These are phyloP conservation scores for Diversispora eburnea DNA, from an alignment of 192 early-diverging fungal genomes.

Conservation along the genomic window DNA sequence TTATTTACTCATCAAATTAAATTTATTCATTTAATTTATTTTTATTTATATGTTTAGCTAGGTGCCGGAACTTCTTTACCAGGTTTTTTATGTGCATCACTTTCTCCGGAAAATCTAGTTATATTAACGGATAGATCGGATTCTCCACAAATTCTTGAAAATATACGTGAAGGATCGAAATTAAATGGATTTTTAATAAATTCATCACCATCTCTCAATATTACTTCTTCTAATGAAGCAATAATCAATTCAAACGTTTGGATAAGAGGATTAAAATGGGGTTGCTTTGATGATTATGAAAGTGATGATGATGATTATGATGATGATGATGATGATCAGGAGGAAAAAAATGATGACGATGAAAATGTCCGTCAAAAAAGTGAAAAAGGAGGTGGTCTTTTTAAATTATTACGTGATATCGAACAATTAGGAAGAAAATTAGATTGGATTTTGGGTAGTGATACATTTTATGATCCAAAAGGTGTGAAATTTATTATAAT, in stretches of 20 bases:
- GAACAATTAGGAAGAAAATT: conserved; percentile 24
- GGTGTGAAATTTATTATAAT: conserved; percentile 31
- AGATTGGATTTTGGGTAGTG: conserved; percentile 53
- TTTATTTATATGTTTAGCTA: conserved; percentile 38
- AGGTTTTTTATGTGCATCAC: conserved; percentile 47
- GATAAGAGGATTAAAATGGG: conserved; percentile 48
- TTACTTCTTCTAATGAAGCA: background rate
- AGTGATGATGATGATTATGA: background rate
- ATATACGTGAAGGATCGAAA: conserved; percentile 33
- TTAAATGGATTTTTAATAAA: conserved; percentile 35
- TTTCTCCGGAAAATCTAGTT: conserved; percentile 14
- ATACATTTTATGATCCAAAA: conserved; percentile 55
- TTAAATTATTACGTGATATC: conserved; percentile 37
- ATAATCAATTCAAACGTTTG: conserved; percentile 25
- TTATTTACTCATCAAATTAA: background rate
- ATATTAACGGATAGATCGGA: conserved; percentile 46
- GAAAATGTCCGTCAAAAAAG: background rate
- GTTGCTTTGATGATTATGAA: conserved; percentile 33
- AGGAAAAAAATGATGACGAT: background rate
- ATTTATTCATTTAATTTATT: background rate
- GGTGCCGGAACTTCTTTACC: conserved; percentile 67
- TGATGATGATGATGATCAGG: conserved; percentile 27
- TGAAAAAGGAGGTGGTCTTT: conserved; percentile 32
- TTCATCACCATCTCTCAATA: background rate
- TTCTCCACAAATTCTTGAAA: conserved; percentile 36